phyloP scores from a whole-genome alignment of 108 stramenopile genomes.

The Skeletonema tropicum region DNA sequence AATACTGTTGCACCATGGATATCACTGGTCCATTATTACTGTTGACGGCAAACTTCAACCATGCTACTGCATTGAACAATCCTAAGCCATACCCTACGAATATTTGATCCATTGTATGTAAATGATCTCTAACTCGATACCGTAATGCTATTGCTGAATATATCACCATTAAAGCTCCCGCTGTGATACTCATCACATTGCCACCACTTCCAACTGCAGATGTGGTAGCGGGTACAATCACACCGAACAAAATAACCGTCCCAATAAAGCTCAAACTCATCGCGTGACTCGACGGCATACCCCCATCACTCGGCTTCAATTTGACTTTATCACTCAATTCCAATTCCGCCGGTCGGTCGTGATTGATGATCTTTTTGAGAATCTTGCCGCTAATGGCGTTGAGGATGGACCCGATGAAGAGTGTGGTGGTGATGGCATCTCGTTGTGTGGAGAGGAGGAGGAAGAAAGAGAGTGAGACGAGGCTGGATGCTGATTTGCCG shows the following conservation, averaged over 20 bases:
- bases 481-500: constrained; percentile 72
- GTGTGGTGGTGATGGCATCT: constrained; percentile 68
- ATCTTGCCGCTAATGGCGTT: constrained; percentile 76
- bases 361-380: constrained; percentile 65
- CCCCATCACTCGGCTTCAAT: constrained; percentile 78
- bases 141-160: constrained; percentile 63
- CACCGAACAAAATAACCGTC: constrained; percentile 24
- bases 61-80: constrained; percentile 60
- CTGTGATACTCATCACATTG: constrained; percentile 3
- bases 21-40: constrained; percentile 23
- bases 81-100: constrained; percentile 69
- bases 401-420: constrained; percentile 76
- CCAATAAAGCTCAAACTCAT: constrained; percentile 89
- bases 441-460: constrained; percentile 63
- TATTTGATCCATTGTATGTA: constrained; percentile 78
- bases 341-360: constrained; percentile 57
- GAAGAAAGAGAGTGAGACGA: constrained; percentile 77
- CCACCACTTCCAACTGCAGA: background rate
- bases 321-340: constrained; percentile 23
- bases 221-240: background rate
- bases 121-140: constrained; percentile 65
- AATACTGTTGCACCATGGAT: constrained; percentile 28
- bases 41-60: constrained; percentile 53
- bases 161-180: constrained; percentile 24
- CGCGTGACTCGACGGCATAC: constrained; percentile 87